Evolutionary conservation across 768 basidiomycete genomes (phyloP), one percentile per base, ranked within the genome.

Genomic region (Amanita fuliginea): DNA sequence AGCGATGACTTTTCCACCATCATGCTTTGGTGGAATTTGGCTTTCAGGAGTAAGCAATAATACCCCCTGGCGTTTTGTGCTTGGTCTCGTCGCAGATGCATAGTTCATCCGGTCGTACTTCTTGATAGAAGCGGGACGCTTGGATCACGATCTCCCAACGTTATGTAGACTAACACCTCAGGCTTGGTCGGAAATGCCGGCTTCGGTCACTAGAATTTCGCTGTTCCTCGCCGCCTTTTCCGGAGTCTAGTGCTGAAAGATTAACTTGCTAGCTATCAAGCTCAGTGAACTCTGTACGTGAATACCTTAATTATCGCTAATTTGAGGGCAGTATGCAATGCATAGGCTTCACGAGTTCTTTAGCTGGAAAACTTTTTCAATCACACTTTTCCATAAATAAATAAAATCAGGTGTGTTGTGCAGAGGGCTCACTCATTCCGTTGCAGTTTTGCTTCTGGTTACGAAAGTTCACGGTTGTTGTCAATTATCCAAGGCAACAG

Each of bases 141-240:
- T 34, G 34, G 21, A 34, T 46, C 37, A 47, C 22, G 35, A 47
- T 47, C 46, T 35, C 35, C 46, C 22, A 35, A 22, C 35, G n/a
- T 47, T 24, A 35, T 47, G 46, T 47, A 47, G 36, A 35, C 46
- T 47, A 37, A 37, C 16, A 35, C 22, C 26, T 47, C 46, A 28
- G n/a, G 47, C 24, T 47, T 40, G 24, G 36, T 48, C 47, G 26
- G 47, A 48, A 19, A 34, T 16, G 24, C 46, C 46, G 46, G 46
- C 14, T 32, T 41, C 47, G 37, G 47, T 48, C 37, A 41, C 47
- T 47, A 47, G 39, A 33, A 26, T 48, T 41, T 41, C 40, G 34
- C 14, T 47, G 10, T 24, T 16, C 16, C 19, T 30, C 11, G 26
- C 47, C 36, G 47, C 37, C n/a, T 48, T 48, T 41, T 41, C 47